A percentile compares a stretch with the other conserved stretches of the same genome.
Conservation (phyloP, 768 basidiomycete genomes). For the Pleurotus eryngii region DNA sequence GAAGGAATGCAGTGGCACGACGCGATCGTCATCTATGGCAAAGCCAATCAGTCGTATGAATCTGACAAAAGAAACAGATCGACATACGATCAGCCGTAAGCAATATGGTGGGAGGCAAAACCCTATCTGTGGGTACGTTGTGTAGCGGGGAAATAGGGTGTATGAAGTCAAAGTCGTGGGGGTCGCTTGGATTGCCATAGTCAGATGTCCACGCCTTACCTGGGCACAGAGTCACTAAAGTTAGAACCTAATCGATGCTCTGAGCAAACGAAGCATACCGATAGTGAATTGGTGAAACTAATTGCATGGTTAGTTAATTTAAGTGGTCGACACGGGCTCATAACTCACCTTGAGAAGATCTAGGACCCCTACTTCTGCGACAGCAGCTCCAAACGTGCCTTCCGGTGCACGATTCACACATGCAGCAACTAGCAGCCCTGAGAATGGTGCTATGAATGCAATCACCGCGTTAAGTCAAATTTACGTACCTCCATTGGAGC, state of each 20-base stretch:
- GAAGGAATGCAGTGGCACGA: slow-evolving; percentile 85
- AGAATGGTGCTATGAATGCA: not conserved
- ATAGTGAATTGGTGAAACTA: slow-evolving; percentile 78
- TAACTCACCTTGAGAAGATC: slow-evolving; percentile 68
- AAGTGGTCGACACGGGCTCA: slow-evolving; percentile 2
- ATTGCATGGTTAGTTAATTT: slow-evolving; percentile 2
- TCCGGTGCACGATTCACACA: slow-evolving; percentile 78
- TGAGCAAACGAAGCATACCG: slow-evolving; percentile 33
- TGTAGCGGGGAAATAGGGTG: slow-evolving; percentile 77
- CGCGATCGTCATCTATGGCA: slow-evolving; percentile 71
- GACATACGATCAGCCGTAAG: slow-evolving; percentile 74
- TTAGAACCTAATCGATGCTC: slow-evolving; percentile 1
- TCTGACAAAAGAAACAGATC: not conserved
- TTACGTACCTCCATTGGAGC: slow-evolving; percentile 71
- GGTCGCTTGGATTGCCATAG: slow-evolving; percentile 71
- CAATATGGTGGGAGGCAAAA: slow-evolving; percentile 69
- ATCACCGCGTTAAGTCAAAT: not conserved
- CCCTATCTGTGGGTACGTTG: slow-evolving; percentile 60
- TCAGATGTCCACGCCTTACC: slow-evolving; percentile 78
- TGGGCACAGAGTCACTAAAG: slow-evolving; percentile 17
- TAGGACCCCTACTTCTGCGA: slow-evolving; percentile 80
- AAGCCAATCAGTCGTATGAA: not conserved
- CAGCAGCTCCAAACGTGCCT: slow-evolving; percentile 70
- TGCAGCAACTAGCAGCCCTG: slow-evolving; percentile 81
- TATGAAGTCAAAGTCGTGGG: slow-evolving; percentile 84